These are phyloP conservation scores for Begonia masoniana DNA, from an alignment of 306 rosid genomes.

Conservation along the genomic window DNA sequence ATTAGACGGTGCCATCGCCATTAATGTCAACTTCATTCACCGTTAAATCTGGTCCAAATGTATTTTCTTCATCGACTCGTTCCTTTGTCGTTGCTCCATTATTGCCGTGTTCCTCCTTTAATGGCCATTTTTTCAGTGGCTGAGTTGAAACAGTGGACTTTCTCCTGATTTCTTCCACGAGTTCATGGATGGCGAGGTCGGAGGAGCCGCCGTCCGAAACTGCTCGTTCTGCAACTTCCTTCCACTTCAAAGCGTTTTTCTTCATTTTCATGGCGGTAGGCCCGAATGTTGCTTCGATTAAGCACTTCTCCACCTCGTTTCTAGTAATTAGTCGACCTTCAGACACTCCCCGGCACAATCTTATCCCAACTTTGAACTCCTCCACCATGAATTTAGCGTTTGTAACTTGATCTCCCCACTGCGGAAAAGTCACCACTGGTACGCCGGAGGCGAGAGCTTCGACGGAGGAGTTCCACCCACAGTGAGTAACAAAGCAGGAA, in stretches of 20 bases:
- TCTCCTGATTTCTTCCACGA: constrained; percentile 22
- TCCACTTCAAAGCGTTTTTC: constrained; percentile 24
- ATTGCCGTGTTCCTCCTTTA: too few relatives aligned
- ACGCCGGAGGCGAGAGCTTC: constrained; percentile 44
- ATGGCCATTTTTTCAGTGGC: too few relatives aligned
- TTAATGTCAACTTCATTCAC: too few relatives aligned
- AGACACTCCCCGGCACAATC: constrained; percentile 24
- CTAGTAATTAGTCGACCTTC: constrained; percentile 15
- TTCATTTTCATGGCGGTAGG: constrained; percentile 11
- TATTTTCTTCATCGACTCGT: too few relatives aligned
- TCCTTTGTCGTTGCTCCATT: too few relatives aligned
- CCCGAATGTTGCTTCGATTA: constrained; percentile 30
- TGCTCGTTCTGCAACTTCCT: constrained; percentile 19
- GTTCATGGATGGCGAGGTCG: constrained; percentile 21
- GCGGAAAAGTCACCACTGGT: constrained; percentile 56
- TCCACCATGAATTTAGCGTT: constrained; percentile 55
- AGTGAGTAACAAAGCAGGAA: constrained; percentile 53
- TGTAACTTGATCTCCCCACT: constrained; percentile 77
- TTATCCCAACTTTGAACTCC: constrained; percentile 21
- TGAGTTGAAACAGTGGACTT: not conserved
- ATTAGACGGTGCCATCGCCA: too few relatives aligned
- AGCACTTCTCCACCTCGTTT: constrained; percentile 22
- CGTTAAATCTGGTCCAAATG: too few relatives aligned
- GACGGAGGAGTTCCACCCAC: constrained; percentile 72
- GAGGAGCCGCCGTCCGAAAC: constrained; percentile 36